These are phyloP conservation scores for Lichtheimia hyalospora DNA, from an alignment of 371 early-diverging fungal species.

Conservation along the genomic window DNA sequence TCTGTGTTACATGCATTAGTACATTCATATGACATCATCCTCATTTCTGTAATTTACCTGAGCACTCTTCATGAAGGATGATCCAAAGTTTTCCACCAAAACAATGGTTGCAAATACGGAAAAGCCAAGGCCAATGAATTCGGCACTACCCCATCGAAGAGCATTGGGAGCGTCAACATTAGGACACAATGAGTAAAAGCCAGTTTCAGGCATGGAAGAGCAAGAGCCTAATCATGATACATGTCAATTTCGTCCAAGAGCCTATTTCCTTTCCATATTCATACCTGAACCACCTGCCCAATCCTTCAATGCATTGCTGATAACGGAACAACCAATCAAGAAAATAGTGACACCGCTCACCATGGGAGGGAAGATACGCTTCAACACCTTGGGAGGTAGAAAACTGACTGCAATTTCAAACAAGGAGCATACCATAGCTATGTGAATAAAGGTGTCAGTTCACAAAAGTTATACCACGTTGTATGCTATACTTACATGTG, in stretches of 20 bases:
- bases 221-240: slow-evolving; percentile 18
- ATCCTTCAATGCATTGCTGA: slow-evolving; percentile 51
- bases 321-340: slow-evolving; percentile 58
- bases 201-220: slow-evolving; percentile 42
- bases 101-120: slow-evolving; percentile 59
- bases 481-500: slow-evolving; percentile 35
- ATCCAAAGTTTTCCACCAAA: slow-evolving; percentile 65
- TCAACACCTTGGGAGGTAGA: slow-evolving; percentile 55
- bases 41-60: slow-evolving; percentile 15
- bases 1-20: slow-evolving; percentile 8
- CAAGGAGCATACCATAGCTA: slow-evolving; percentile 52
- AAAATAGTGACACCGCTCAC: slow-evolving; percentile 61
- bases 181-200: slow-evolving; percentile 59
- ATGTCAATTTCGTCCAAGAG: too few species aligned
- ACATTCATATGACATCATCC: neutral
- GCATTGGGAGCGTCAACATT: slow-evolving; percentile 54
- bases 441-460: neutral
- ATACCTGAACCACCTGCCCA: slow-evolving; percentile 57
- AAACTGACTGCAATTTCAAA: slow-evolving; percentile 58
- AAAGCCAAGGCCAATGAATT: slow-evolving; percentile 65
- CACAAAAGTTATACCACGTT: neutral
- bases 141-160: slow-evolving; percentile 61
- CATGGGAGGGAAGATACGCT: slow-evolving; percentile 60
- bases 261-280: too few species aligned
- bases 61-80: slow-evolving; percentile 65